Base-by-base conservation (phyloP, 768 basidiomycete species). In the Pleurotus djamor region DNA sequence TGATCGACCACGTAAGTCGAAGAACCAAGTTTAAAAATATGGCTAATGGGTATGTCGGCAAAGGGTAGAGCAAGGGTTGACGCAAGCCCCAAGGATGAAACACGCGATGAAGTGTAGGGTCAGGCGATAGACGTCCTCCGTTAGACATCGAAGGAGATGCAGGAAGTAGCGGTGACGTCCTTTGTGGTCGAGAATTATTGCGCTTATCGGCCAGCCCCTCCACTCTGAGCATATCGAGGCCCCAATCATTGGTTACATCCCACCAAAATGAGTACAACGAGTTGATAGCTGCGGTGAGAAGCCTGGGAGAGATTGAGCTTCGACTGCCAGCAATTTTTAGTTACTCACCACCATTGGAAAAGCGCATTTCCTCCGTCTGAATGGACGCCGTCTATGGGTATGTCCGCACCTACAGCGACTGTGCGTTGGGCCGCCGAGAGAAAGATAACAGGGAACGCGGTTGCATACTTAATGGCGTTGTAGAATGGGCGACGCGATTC, bases 201-300 rank as follows among this genome's bases (percentile, higher is more conserved):
- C 68, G 69, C 59, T 56, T 61, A 21, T 69, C 67, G 52, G 69
- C 65, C 50, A 69, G 61, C 58, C 70, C 61, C 38, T 68, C 64
- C 34, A 69, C 62, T 56, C 79, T 80, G 60, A 98, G 75, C 45
- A 98, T 74, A 48, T 87, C 83, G 57, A 99, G 79, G 4, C 97
- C 97, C 96, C 96, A 99, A 70, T 99, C 97, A 70, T 96, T 92
- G 50, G 93, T 94, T 45, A 98, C 83, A 73, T 98, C 97, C 97
- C 97, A 99, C 92, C 94, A 99, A 72, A 96, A 98, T 2, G 95
- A 96, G 72, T 94, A 99, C 34, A 91, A 71, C 3, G 96, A 96
- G 72, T 98, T 98, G 66, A 96, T 71, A 37, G 84, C 80, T 21
- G 93, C 95, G 8, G 88, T 84, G 48, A 97, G 72, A 13, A 98